These are phyloP conservation scores for Phellopilus nigrolimitatus DNA, from an alignment of 1,284 basidiomycete species.

Conservation along the genomic window DNA sequence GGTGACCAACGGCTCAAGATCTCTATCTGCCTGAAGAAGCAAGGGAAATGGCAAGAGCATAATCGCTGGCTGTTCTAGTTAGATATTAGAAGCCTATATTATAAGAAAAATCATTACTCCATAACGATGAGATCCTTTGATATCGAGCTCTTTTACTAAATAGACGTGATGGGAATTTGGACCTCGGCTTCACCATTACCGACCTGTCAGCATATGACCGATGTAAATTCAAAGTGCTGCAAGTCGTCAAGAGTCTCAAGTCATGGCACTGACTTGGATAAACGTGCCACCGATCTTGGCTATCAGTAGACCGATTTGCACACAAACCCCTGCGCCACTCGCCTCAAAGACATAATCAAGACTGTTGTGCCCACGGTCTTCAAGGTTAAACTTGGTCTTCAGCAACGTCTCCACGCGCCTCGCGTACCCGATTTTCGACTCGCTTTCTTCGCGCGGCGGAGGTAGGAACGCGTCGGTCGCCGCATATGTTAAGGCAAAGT, in stretches of 20 bases:
- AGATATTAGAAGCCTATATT: neutral
- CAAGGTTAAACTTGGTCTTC: slow-evolving; percentile 51
- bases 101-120: slow-evolving; percentile 48
- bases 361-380: slow-evolving; percentile 50
- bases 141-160: slow-evolving; percentile 71
- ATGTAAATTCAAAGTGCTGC: no score
- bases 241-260: no score
- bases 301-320: slow-evolving; percentile 75
- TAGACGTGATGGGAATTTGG: slow-evolving; percentile 52
- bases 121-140: slow-evolving; percentile 87
- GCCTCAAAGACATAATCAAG: slow-evolving; percentile 80
- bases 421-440: slow-evolving; percentile 68
- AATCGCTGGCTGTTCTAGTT: slow-evolving; percentile 62
- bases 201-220: no score
- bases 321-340: slow-evolving; percentile 84
- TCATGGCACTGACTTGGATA: no score
- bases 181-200: slow-evolving; percentile 68
- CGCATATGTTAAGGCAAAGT: slow-evolving; percentile 84
- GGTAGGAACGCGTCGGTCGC: slow-evolving; percentile 82
- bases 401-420: slow-evolving; percentile 58
- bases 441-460: slow-evolving; percentile 54
- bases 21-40: slow-evolving; percentile 73
- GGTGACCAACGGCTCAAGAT: slow-evolving; percentile 89
- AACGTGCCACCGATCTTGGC: slow-evolving; percentile 70
- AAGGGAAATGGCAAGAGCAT: slow-evolving; percentile 80